These are phyloP conservation scores for Aspergillus sp. DNA, from an alignment of 2,329 filamentous ascomycete species.

Conservation along the genomic window DNA sequence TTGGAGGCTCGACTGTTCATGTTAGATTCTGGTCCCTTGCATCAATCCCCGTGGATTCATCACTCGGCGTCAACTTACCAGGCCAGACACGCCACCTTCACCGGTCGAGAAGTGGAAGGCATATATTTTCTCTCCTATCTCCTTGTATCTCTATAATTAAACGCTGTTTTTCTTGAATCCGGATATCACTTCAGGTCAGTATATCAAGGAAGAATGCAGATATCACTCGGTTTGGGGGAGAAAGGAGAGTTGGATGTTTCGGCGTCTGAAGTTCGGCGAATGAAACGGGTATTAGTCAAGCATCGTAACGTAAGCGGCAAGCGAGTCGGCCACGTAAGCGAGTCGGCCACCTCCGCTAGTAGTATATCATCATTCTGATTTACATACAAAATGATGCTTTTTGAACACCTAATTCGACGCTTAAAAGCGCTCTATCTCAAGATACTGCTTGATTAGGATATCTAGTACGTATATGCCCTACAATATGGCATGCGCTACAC, in stretches of 20 bases:
- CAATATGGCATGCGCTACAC: too few species aligned
- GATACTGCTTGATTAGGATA: too few species aligned
- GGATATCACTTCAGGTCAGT: background rate
- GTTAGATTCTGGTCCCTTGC: background rate
- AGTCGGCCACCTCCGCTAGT: too few species aligned
- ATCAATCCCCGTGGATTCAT: background rate
- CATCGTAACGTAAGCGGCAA: too few species aligned
- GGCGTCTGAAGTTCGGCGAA: background rate
- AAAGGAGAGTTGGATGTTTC: background rate
- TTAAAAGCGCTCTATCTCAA: too few species aligned
- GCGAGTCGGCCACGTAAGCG: too few species aligned
- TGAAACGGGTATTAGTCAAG: too few species aligned
- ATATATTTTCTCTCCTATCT: background rate
- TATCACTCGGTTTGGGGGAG: background rate
- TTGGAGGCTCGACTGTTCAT: constrained; percentile 23
- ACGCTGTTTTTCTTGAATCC: background rate
- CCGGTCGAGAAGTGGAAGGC: constrained; percentile 5
- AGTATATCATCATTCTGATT: too few species aligned
- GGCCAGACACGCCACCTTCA: constrained; percentile 24
- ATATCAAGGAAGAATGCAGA: background rate
- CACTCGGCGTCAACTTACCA: constrained; percentile 15
- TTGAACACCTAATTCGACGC: too few species aligned
- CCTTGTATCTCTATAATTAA: background rate
- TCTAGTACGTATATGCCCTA: too few species aligned
- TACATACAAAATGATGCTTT: too few species aligned